Base-by-base conservation (phyloP, 2,329 filamentous ascomycete species). In the Rhynchosporium secalis region DNA sequence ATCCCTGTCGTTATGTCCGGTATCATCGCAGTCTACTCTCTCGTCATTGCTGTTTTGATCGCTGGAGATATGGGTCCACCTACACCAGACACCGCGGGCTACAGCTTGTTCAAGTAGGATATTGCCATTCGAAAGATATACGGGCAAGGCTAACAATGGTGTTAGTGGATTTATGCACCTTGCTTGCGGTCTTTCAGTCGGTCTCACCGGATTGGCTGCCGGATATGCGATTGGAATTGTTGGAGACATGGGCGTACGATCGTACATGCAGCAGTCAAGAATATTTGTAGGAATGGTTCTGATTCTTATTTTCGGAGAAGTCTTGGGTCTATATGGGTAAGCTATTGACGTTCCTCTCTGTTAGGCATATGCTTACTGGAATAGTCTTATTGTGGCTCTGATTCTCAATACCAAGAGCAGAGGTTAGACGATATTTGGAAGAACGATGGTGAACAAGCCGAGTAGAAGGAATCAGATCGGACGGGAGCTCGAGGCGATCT, bases 211-310 rank as follows among this genome's bases (percentile, higher is more conserved):
- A 72, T 83, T 98, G 58, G 93, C 95, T 38, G 95, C 95, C 64
- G 95, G 95, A 59, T 99, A 98, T 79, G 91, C 92, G 63, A 99
- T 99, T 76, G 95, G 95, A 60, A 86, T 96, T 65, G 94, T 99
- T 28, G 95, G 95, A 69, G 96, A 99, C 79, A 89, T 88, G 78
- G 93, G 95, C 65, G 94, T 98, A 58, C 87, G 95, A 71, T 88
- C 92, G 62, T 98, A 96, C 80, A 96, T 99, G 92, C 86, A 92
- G 73, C 95, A 99, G 78, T 96, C 91, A 56, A 86, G 94, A 67
- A 90, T 99, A 69, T 99, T 97, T 72, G 95, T 99, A 56, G 95
- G 95, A 77, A 98, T 98, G 95, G 94, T 99, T 52, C 80, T 99
- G 72, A 98, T 98, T 70, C 84, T 98, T 67, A 99, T 99, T 85